Evolutionary conservation across 2,329 filamentous ascomycete genomes (phyloP).

Genomic region (Ilyonectria robusta): DNA sequence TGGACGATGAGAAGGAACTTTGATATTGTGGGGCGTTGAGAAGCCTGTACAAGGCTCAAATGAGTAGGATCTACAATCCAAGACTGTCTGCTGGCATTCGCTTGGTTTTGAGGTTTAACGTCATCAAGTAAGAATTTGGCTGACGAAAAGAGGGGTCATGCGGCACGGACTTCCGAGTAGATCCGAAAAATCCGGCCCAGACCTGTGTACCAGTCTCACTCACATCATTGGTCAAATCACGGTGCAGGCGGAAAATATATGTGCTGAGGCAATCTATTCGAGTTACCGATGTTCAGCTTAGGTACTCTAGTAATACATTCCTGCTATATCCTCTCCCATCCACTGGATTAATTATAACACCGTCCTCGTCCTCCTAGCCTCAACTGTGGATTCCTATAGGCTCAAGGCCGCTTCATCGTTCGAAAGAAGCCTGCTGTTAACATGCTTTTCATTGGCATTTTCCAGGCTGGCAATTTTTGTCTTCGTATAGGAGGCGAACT

Average conservation of each 20-base stretch:
- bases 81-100: too few relatives aligned
- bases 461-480: neutral
- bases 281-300: too few relatives aligned
- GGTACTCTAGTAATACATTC: neutral
- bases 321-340: neutral
- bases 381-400: neutral
- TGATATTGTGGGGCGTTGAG: neutral
- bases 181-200: too few relatives aligned
- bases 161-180: too few relatives aligned
- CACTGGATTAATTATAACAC: neutral
- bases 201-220: too few relatives aligned
- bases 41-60: neutral
- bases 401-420: neutral
- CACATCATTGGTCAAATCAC: too few relatives aligned
- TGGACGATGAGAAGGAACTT: neutral
- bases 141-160: too few relatives aligned
- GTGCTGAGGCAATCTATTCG: too few relatives aligned
- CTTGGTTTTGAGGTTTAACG: too few relatives aligned
- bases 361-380: neutral
- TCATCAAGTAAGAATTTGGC: too few relatives aligned
- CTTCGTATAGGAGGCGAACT: neutral
- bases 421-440: neutral
- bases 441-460: neutral
- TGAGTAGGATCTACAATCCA: neutral
- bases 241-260: too few relatives aligned